phyloP scores from a whole-genome alignment of 1,284 basidiomycete species.

The Fomitiporia mediterranea region DNA sequence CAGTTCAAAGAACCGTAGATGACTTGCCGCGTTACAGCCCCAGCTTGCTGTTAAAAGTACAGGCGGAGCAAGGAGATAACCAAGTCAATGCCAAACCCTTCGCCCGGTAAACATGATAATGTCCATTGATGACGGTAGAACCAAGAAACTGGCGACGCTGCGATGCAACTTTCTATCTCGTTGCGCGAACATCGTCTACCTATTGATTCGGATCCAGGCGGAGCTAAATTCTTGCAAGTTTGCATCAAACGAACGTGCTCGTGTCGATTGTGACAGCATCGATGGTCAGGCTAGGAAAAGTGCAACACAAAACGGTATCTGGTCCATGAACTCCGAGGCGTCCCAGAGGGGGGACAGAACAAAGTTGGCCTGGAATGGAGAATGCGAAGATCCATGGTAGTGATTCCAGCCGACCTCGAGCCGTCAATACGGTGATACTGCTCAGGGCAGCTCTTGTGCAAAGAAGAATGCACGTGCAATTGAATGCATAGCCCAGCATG shows the following conservation, averaged over 20 bases:
- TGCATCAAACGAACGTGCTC: too few species aligned
- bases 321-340: neutral
- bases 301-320: too few species aligned
- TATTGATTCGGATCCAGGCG: neutral
- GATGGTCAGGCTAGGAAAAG: too few species aligned
- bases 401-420: too few species aligned
- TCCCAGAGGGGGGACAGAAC: too few species aligned
- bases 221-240: neutral
- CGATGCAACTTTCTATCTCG: neutral
- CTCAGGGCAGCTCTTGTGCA: too few species aligned
- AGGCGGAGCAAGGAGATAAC: constrained; percentile 11
- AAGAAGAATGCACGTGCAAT: too few species aligned
- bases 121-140: neutral
- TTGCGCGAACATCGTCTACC: neutral
- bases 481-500: too few species aligned
- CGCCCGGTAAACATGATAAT: constrained; percentile 4
- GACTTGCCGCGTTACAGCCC: neutral
- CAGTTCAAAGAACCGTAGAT: neutral
- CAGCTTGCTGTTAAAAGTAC: neutral
- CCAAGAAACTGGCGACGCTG: neutral
- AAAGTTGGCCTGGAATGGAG: neutral
- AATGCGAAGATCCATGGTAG: neutral
- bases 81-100: neutral
- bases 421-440: too few species aligned
- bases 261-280: too few species aligned